A percentile compares a stretch with the other conserved stretches of the same genome.
These are phyloP conservation scores for Brassica carinata DNA, from an alignment of 345 rosid genomes.

Conservation along the genomic window DNA sequence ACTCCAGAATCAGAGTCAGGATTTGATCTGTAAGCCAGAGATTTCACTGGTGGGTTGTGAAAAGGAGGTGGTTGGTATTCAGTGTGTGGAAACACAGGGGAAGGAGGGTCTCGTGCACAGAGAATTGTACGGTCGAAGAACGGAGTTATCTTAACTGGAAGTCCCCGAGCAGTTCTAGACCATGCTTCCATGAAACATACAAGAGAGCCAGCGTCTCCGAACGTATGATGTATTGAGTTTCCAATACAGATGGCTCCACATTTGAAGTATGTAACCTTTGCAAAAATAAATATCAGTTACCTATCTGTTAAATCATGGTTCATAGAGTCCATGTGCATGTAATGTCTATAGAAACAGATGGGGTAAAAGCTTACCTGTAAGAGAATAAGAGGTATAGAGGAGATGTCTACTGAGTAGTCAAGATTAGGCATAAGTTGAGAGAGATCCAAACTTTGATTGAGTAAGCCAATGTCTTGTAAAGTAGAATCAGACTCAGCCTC, in stretches of 20 bases:
- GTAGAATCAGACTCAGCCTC: conserved; percentile 40
- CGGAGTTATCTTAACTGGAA: conserved; percentile 20
- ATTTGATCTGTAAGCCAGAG: conserved; percentile 21
- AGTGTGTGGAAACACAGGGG: conserved; percentile 42
- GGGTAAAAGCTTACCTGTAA: conserved; percentile 33
- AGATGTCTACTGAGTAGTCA: conserved; percentile 38
- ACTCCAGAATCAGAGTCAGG: conserved; percentile 30
- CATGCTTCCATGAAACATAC: conserved; percentile 29
- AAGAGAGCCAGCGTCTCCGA: conserved; percentile 35
- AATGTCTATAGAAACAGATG: not conserved
- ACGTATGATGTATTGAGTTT: conserved; percentile 33
- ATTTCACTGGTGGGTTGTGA: conserved; percentile 24
- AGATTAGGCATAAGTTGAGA: conserved; percentile 34
- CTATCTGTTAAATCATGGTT: conserved; percentile 1
- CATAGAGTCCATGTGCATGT: not conserved
- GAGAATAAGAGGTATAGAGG: conserved; percentile 41
- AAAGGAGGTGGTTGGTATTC: conserved; percentile 46
- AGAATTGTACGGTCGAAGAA: conserved; percentile 44
- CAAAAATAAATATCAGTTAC: not conserved
- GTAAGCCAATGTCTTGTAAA: conserved; percentile 30
- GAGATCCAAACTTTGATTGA: conserved; percentile 23
- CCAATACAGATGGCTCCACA: conserved; percentile 45
- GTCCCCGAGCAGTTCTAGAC: conserved; percentile 35
- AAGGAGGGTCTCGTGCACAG: conserved; percentile 39
- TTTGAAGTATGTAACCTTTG: conserved; percentile 43